phyloP scores from a whole-genome alignment of 306 rosid species.

The Cucumis hystrix region DNA sequence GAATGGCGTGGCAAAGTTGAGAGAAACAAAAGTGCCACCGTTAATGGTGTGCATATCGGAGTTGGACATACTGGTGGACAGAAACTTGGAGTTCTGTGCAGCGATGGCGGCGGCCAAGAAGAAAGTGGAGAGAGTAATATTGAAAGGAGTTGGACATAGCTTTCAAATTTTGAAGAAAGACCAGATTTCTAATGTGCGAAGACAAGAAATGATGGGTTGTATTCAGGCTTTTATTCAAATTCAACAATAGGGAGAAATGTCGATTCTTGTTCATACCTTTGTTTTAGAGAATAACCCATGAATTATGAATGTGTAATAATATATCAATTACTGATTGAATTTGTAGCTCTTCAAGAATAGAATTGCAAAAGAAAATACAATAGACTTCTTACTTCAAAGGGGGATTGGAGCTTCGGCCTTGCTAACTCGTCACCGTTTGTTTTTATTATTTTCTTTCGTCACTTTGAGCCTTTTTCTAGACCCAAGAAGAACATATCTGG shows the following conservation, averaged over 20 bases:
- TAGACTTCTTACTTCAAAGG: too few relatives aligned
- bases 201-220: constrained; percentile 50
- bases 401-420: too few relatives aligned
- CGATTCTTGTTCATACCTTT: too few relatives aligned
- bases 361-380: too few relatives aligned
- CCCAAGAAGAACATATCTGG: too few relatives aligned
- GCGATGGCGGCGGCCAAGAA: constrained; percentile 44
- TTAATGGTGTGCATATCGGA: constrained; percentile 60
- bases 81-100: constrained; percentile 50
- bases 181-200: constrained; percentile 32
- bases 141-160: constrained; percentile 72
- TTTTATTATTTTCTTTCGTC: too few relatives aligned
- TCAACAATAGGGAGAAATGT: not conserved
- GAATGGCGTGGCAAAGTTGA: constrained; percentile 22
- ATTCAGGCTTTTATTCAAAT: constrained; percentile 32
- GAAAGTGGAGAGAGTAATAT: constrained; percentile 36
- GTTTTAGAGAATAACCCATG: too few relatives aligned
- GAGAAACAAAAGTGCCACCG: constrained; percentile 30
- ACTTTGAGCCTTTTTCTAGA: too few relatives aligned
- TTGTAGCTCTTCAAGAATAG: too few relatives aligned
- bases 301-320: too few relatives aligned
- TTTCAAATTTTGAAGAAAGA: constrained; percentile 66
- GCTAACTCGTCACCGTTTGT: too few relatives aligned
- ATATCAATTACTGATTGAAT: too few relatives aligned
- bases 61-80: constrained; percentile 57